A percentile compares a stretch with the other conserved stretches of the same genome.
Evolutionary conservation across 371 early-diverging fungal genomes (phyloP).

Genomic region (Mortierella polycephala): DNA sequence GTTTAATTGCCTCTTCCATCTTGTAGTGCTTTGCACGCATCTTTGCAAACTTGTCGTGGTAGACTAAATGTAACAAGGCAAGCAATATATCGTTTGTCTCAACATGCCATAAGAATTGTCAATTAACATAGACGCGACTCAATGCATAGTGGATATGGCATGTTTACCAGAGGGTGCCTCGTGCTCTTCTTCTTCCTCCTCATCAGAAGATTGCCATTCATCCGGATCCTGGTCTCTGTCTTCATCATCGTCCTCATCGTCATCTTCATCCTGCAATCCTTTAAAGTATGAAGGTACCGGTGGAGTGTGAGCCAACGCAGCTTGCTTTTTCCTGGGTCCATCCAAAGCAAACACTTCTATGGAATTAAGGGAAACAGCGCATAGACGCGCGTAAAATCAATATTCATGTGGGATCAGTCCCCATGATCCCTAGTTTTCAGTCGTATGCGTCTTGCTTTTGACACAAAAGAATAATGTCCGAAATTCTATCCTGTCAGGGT

Average conservation of each 20-base stretch:
- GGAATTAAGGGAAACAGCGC: too few species aligned
- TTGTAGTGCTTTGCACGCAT: constrained; percentile 87
- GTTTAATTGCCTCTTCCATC: constrained; percentile 75
- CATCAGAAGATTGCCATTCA: constrained; percentile 56
- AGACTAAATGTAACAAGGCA: constrained; percentile 44
- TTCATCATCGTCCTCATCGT: constrained; percentile 56
- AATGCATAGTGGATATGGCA: not conserved
- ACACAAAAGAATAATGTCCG: too few species aligned
- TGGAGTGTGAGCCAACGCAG: constrained; percentile 49
- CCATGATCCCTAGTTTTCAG: not conserved
- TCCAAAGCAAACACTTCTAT: constrained; percentile 38
- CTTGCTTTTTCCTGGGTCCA: constrained; percentile 33
- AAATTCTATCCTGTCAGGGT: too few species aligned
- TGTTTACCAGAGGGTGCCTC: constrained; percentile 7
- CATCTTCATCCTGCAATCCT: constrained; percentile 24
- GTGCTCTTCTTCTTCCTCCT: constrained; percentile 19
- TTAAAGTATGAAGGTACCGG: constrained; percentile 41
- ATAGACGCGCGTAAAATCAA: too few species aligned
- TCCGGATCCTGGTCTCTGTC: constrained; percentile 58
- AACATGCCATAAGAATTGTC: not conserved
- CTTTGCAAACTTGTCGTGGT: constrained; percentile 76
- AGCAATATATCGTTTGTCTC: not conserved
- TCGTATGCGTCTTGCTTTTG: too few species aligned
- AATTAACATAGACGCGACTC: too few species aligned
- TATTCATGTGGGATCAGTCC: not conserved